These are phyloP conservation scores for Amaranthus hypochondriacus DNA, from an alignment of 148 eudicot species.

Conservation along the genomic window DNA sequence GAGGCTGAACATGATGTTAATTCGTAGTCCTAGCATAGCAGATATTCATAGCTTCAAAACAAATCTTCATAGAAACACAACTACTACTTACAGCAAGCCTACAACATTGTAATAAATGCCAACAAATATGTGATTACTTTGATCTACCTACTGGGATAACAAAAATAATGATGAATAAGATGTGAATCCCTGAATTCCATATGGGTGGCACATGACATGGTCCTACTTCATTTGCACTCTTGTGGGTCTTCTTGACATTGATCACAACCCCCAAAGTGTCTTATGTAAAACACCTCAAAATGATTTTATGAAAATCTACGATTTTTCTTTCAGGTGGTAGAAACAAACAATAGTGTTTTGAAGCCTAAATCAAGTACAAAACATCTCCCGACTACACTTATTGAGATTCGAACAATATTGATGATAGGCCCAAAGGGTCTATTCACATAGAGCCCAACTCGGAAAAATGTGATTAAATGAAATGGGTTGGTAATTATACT, in stretches of 20 bases:
- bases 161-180: constrained; percentile 2
- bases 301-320: background rate
- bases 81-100: background rate
- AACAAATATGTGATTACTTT: background rate
- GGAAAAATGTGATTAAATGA: too few relatives aligned
- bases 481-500: background rate
- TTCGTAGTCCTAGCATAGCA: background rate
- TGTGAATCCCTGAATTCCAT: constrained; percentile 1
- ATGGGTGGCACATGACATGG: constrained; percentile 13
- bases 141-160: constrained; percentile 4
- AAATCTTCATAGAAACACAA: background rate
- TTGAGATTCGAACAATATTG: background rate
- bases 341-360: background rate
- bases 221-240: background rate
- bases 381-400: background rate
- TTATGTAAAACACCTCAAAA: background rate
- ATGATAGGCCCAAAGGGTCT: background rate
- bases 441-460: background rate
- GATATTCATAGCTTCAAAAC: background rate
- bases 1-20: too few relatives aligned
- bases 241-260: background rate
- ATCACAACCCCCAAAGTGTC: background rate
- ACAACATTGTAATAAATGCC: constrained; percentile 8
- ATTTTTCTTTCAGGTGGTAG: background rate
- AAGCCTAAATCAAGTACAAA: background rate